Evolutionary conservation across 2,329 filamentous ascomycete species (phyloP).

Genomic region (Aureobasidium sp.): DNA sequence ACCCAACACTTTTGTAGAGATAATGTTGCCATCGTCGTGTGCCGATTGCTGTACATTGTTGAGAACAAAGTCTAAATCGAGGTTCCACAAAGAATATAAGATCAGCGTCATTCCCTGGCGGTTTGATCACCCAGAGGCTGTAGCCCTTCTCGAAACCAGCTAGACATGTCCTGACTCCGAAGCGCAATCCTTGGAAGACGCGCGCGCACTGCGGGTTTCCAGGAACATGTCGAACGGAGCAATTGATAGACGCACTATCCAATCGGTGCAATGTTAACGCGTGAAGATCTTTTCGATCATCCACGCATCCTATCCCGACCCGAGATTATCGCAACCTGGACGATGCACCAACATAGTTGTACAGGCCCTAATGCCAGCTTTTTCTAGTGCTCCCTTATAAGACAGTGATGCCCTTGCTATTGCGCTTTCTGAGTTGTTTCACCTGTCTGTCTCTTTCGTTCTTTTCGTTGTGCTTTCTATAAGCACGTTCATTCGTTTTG

Average conservation of each 20-base stretch:
- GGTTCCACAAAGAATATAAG: slow-evolving; percentile 6
- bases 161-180: slow-evolving; percentile 1
- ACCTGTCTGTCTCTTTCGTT: not conserved
- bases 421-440: not conserved
- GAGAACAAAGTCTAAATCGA: not conserved
- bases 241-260: not conserved
- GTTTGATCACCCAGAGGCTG: not conserved
- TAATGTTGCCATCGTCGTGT: not conserved
- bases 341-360: not conserved
- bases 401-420: not conserved
- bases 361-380: not conserved
- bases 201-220: not conserved
- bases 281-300: slow-evolving; percentile 4
- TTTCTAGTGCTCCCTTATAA: not conserved
- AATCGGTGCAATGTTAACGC: not conserved
- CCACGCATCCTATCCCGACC: not conserved
- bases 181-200: not conserved
- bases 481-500: slow-evolving; percentile 9
- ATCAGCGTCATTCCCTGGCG: not conserved
- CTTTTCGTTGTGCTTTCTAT: not conserved
- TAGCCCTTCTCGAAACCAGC: slow-evolving; percentile 4
- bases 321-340: slow-evolving; percentile 1
- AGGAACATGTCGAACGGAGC: not conserved
- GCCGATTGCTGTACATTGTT: not conserved
- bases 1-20: not conserved